These are phyloP conservation scores for Carnegiea gigantea DNA, from an alignment of 179 eudicot species.

Conservation along the genomic window DNA sequence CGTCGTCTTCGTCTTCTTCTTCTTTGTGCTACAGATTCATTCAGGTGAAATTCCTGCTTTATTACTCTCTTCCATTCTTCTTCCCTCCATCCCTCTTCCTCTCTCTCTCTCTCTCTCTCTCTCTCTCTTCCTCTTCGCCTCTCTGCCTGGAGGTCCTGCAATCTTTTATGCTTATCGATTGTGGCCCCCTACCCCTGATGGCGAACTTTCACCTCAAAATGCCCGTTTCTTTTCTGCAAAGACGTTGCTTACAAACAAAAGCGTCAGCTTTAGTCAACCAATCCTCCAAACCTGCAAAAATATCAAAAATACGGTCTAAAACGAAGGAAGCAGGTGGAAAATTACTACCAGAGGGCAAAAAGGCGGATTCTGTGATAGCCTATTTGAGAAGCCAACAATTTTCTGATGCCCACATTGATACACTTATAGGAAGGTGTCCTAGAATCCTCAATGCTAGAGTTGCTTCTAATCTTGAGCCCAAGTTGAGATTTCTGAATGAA, in stretches of 20 bases:
- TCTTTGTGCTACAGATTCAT: background rate
- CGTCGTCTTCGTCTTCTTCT: background rate
- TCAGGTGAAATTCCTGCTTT: background rate
- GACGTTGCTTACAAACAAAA: constrained; percentile 11
- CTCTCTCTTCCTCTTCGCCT: background rate
- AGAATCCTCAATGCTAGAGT: constrained; percentile 1
- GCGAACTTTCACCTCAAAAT: constrained; percentile 8
- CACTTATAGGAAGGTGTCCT: constrained; percentile 8
- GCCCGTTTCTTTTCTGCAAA: constrained; percentile 12
- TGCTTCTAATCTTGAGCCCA: constrained; percentile 23
- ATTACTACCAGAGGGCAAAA: background rate
- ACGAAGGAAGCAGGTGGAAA: background rate
- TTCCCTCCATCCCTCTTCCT: background rate
- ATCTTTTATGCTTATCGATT: background rate
- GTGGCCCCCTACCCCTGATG: background rate
- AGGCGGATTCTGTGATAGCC: constrained; percentile 19
- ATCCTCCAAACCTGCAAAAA: background rate
- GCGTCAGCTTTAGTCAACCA: background rate
- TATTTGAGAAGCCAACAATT: constrained; percentile 23
- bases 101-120: background rate
- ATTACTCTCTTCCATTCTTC: background rate
- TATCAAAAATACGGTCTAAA: background rate
- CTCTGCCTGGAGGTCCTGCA: background rate
- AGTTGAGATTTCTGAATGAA: constrained; percentile 19
- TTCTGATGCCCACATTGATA: constrained; percentile 27